Conservation (phyloP, 805 yeast genomes). For the Saccharomycopsis sp. region DNA sequence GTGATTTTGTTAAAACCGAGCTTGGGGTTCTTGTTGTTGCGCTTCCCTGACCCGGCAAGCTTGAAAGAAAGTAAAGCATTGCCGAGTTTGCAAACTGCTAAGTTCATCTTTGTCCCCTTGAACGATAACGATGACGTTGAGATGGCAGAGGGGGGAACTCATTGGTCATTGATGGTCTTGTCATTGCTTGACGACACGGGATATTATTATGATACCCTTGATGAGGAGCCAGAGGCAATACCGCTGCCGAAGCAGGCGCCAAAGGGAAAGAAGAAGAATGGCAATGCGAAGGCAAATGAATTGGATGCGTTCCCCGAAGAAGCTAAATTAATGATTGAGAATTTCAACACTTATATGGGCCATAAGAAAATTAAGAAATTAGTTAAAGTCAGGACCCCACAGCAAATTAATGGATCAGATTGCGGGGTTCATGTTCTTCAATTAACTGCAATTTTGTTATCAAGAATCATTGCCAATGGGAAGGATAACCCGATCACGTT, state of each 20-base stretch:
- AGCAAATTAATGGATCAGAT: conserved; percentile 59
- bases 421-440: conserved; percentile 48
- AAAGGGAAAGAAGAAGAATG: background rate
- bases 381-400: conserved; percentile 35
- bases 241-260: background rate
- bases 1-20: conserved; percentile 50
- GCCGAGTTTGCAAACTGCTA: conserved; percentile 37
- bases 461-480: conserved; percentile 29
- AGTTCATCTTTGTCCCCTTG: conserved; percentile 58
- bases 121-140: conserved; percentile 59
- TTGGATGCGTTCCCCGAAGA: too few species aligned
- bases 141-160: conserved; percentile 59
- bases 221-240: conserved; percentile 33
- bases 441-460: conserved; percentile 31
- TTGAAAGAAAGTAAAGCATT: conserved; percentile 39
- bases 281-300: background rate
- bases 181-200: conserved; percentile 41
- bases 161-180: conserved; percentile 64
- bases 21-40: conserved; percentile 53
- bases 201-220: conserved; percentile 51
- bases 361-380: conserved; percentile 25
- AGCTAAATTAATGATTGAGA: conserved; percentile 23
- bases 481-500: conserved; percentile 22
- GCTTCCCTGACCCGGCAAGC: conserved; percentile 37
- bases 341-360: conserved; percentile 23